These are phyloP conservation scores for Fusarium algeriense DNA, from an alignment of 2,329 filamentous ascomycete species.

Conservation along the genomic window DNA sequence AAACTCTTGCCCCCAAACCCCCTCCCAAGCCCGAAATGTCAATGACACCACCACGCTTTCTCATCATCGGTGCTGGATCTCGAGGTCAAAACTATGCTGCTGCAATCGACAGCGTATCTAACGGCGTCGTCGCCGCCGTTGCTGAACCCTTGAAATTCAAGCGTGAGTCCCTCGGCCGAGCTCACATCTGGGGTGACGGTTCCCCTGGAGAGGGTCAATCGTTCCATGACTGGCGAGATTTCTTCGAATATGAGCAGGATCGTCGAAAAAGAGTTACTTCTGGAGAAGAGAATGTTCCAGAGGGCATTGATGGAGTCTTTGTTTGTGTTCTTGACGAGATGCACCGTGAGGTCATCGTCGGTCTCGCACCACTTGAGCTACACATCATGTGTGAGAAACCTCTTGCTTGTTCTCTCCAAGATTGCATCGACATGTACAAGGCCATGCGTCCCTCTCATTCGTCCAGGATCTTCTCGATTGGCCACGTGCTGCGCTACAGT, in stretches of 20 bases:
- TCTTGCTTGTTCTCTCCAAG: conserved; percentile 80
- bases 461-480: conserved; percentile 81
- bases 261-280: conserved; percentile 67
- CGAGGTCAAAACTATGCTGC: conserved; percentile 80
- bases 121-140: conserved; percentile 79
- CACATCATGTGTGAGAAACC: conserved; percentile 98
- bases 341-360: conserved; percentile 84
- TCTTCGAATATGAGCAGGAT: conserved; percentile 76
- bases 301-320: conserved; percentile 72
- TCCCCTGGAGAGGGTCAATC: conserved; percentile 70
- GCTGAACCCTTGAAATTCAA: conserved; percentile 87
- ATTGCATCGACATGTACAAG: conserved; percentile 81
- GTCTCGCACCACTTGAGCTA: conserved; percentile 75
- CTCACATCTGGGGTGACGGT: conserved; percentile 76
- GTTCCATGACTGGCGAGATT: conserved; percentile 81
- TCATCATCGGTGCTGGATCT: conserved; percentile 86
- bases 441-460: conserved; percentile 59
- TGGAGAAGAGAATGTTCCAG: conserved; percentile 60
- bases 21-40: conserved; percentile 61
- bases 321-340: conserved; percentile 85
- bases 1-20: conserved; percentile 44
- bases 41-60: conserved; percentile 70
- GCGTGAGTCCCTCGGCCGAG: conserved; percentile 75
- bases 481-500: conserved; percentile 93
- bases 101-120: conserved; percentile 73